Percentiles rank a stretch among this genome's conserved stretches.
Conservation (phyloP, 176 grass and related monocot genomes). For the Alloteropsis semialata region DNA sequence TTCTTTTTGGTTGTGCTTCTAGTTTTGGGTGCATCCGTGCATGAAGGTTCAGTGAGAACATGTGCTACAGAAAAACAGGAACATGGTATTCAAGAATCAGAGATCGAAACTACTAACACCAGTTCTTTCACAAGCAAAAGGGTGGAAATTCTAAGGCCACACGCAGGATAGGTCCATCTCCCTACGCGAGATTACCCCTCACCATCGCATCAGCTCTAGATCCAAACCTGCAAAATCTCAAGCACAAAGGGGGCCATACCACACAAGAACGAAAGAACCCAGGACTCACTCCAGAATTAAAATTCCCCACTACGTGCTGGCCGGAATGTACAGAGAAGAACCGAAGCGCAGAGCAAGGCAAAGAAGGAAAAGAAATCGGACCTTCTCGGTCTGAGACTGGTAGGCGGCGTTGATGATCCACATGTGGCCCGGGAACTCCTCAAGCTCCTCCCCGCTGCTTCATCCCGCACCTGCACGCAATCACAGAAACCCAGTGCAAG, state of each 20-base stretch:
- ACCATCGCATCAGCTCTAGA: background rate
- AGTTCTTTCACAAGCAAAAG: background rate
- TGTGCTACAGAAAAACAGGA: background rate
- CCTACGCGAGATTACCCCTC: background rate
- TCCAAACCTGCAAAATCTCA: constrained; percentile 10
- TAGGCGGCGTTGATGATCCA: constrained; percentile 96
- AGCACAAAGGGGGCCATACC: background rate
- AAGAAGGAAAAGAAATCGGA: background rate
- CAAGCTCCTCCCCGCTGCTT: constrained; percentile 90
- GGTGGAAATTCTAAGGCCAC: background rate
- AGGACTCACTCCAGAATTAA: background rate
- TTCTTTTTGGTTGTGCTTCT: background rate
- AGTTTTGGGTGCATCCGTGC: background rate
- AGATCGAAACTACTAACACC: background rate
- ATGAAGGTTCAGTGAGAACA: background rate
- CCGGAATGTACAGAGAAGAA: background rate
- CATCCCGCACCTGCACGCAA: constrained; percentile 42
- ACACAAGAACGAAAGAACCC: background rate
- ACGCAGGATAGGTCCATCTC: background rate
- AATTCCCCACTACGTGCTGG: background rate
- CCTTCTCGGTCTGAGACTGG: constrained; percentile 94
- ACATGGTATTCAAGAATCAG: background rate
- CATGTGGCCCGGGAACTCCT: constrained; percentile 76
- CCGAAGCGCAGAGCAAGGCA: background rate
- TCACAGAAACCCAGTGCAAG: background rate